A percentile compares a stretch with the other conserved stretches of the same genome.
Conservation (phyloP, 805 yeast species). For the Zygotorulaspora sp. region DNA sequence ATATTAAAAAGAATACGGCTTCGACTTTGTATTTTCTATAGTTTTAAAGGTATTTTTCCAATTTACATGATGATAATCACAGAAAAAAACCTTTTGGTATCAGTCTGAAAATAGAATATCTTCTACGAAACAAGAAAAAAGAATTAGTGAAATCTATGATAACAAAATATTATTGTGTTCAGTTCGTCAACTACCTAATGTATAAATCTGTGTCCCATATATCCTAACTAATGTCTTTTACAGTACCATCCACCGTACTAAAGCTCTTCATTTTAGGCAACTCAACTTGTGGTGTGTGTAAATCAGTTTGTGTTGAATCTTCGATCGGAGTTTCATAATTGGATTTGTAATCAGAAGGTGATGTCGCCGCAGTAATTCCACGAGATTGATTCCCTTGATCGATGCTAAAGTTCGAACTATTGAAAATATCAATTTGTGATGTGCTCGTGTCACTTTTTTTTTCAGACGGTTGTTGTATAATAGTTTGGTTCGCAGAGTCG, state of each 20-base stretch:
- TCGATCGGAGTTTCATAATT: constrained; percentile 3
- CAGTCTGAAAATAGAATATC: too few relatives aligned
- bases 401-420: constrained; percentile 10
- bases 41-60: too few relatives aligned
- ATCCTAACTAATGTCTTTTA: constrained; percentile 16
- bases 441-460: constrained; percentile 10
- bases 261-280: constrained; percentile 31
- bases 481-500: constrained; percentile 17
- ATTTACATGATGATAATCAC: too few relatives aligned
- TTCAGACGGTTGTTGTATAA: constrained; percentile 9
- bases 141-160: too few relatives aligned
- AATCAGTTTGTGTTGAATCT: not conserved
- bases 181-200: not conserved
- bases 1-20: too few relatives aligned
- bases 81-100: too few relatives aligned
- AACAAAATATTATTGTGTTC: too few relatives aligned
- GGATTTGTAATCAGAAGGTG: constrained; percentile 4
- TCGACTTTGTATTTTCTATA: too few relatives aligned
- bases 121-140: too few relatives aligned
- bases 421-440: constrained; percentile 12
- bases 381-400: constrained; percentile 5
- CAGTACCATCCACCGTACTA: constrained; percentile 26
- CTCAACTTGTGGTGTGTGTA: constrained; percentile 8
- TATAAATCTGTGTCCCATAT: not conserved
- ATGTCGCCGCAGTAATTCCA: not conserved